phyloP scores from a whole-genome alignment of 768 basidiomycete genomes.

The Collybia mongolica region DNA sequence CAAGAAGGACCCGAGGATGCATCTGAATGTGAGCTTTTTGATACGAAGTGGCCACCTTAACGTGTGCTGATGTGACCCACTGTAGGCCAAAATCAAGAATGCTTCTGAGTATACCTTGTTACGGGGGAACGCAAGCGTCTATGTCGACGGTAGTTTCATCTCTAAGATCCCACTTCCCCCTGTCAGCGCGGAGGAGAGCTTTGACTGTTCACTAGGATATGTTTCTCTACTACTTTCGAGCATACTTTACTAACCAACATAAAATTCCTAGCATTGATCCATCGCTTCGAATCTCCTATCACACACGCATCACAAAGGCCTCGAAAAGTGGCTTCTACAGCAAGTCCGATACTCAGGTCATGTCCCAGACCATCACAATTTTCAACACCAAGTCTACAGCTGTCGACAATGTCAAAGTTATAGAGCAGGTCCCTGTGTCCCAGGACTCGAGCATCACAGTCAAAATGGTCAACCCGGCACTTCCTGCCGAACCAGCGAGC shows the following conservation, averaged over 20 bases:
- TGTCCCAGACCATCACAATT: constrained; percentile 34
- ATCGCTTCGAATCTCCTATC: constrained; percentile 36
- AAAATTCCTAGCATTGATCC: constrained; percentile 30
- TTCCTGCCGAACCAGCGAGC: constrained; percentile 9
- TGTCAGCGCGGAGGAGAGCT: constrained; percentile 37
- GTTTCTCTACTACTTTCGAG: background rate
- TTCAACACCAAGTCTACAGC: constrained; percentile 30
- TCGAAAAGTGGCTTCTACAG: constrained; percentile 31
- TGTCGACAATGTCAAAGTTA: constrained; percentile 24
- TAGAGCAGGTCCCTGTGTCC: constrained; percentile 36
- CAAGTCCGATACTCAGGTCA: constrained; percentile 26
- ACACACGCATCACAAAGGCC: constrained; percentile 30
- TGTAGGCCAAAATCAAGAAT: constrained; percentile 37
- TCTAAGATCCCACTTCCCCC: constrained; percentile 29
- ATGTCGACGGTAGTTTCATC: constrained; percentile 42
- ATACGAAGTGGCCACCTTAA: background rate
- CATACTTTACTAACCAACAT: background rate
- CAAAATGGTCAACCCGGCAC: constrained; percentile 25
- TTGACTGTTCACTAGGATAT: constrained; percentile 33
- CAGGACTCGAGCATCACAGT: constrained; percentile 29
- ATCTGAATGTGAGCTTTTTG: constrained; percentile 23
- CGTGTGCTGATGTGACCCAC: background rate
- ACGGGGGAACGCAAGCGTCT: constrained; percentile 32
- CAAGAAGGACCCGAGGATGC: constrained; percentile 29
- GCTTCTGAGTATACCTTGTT: constrained; percentile 37